phyloP scores from a whole-genome alignment of 257 asterid genomes.

The Solanum lycopersicoides region DNA sequence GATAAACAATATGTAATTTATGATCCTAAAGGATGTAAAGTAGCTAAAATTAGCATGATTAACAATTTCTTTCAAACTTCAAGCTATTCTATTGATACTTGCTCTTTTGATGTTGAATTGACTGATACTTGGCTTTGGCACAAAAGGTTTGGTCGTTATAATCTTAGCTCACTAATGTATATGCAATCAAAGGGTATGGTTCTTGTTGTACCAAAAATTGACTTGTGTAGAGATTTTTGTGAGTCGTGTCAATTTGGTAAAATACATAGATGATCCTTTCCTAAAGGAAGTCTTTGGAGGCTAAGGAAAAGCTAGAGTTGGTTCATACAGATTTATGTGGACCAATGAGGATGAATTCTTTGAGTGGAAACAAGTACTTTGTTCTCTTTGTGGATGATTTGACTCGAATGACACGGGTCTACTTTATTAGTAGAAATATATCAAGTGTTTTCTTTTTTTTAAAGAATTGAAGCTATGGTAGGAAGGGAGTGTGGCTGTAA shows the following conservation, averaged over 20 bases:
- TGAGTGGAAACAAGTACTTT: neutral
- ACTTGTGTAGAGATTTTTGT: neutral
- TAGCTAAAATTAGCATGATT: neutral
- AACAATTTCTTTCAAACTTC: neutral
- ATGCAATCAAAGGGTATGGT: neutral
- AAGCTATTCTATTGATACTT: neutral
- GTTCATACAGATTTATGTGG: neutral
- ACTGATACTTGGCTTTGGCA: neutral
- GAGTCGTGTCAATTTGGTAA: neutral
- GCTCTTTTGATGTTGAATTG: neutral
- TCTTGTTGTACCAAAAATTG: neutral
- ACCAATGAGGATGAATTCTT: neutral
- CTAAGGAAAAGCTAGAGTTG: neutral
- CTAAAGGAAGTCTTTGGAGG: neutral
- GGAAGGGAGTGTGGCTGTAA: neutral
- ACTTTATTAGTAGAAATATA: too few relatives aligned
- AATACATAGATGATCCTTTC: neutral
- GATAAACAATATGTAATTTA: neutral
- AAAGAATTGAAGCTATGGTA: neutral
- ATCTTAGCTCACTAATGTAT: neutral
- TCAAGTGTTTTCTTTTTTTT: too few relatives aligned
- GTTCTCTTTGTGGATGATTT: neutral
- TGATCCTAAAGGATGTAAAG: neutral
- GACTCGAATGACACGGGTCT: neutral
- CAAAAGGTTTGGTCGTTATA: neutral